Evolutionary conservation across 257 asterid species (phyloP).

Genomic region (Rhazya stricta): DNA sequence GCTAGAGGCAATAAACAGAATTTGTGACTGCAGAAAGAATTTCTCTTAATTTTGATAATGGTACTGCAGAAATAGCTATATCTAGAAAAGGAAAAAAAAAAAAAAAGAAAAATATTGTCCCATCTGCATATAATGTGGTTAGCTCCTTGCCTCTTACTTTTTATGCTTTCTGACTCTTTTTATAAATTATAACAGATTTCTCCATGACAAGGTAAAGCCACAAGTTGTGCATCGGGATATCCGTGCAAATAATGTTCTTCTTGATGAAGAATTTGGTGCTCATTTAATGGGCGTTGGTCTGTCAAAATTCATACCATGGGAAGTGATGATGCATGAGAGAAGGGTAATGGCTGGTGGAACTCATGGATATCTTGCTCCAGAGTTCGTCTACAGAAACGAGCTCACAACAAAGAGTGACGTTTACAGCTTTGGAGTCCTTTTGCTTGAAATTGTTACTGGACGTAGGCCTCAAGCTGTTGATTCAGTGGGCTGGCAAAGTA

Average conservation of each 20-base stretch:
- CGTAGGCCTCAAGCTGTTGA: conserved; percentile 95
- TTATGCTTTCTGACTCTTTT: conserved; percentile 2
- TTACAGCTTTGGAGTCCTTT: conserved; percentile 96
- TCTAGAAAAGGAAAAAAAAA: neutral
- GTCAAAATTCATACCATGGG: conserved; percentile 93
- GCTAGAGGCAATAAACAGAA: neutral
- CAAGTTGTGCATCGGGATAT: conserved; percentile 96
- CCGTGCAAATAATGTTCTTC: conserved; percentile 90
- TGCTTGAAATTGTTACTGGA: conserved; percentile 88
- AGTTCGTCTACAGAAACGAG: conserved; percentile 89
- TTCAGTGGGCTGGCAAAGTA: conserved; percentile 94
- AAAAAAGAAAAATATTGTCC: neutral
- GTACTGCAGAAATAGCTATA: neutral
- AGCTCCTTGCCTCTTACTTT: neutral
- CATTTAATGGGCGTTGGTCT: conserved; percentile 98
- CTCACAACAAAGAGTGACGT: conserved; percentile 96
- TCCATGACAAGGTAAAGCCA: conserved; percentile 98
- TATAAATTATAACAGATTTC: conserved; percentile 50
- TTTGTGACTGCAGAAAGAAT: neutral
- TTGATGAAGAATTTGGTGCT: conserved; percentile 89
- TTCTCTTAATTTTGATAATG: neutral
- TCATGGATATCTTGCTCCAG: conserved; percentile 98
- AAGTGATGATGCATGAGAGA: conserved; percentile 98
- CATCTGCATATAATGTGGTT: neutral
- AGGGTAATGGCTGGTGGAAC: conserved; percentile 98